phyloP scores from a whole-genome alignment of 768 basidiomycete species.

The Rubroboletus satanas region DNA sequence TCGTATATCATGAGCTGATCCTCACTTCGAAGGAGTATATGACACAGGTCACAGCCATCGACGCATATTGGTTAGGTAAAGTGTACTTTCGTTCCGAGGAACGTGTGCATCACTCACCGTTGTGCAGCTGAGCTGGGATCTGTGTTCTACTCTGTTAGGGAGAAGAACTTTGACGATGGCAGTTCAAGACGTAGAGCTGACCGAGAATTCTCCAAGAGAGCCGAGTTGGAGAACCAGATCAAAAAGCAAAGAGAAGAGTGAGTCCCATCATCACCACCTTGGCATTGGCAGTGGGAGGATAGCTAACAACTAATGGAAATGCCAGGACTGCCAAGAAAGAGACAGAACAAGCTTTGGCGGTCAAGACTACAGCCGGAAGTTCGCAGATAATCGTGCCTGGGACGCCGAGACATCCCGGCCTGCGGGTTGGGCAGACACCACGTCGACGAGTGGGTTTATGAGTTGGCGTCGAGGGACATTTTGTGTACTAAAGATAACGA shows the following conservation, averaged over 20 bases:
- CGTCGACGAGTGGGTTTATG: constrained; percentile 67
- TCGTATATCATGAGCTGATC: constrained; percentile 95
- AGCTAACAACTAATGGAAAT: constrained; percentile 1
- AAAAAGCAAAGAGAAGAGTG: constrained; percentile 74
- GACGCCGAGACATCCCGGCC: constrained; percentile 69
- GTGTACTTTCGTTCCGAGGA: neutral
- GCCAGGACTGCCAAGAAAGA: constrained; percentile 59
- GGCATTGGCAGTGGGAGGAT: neutral
- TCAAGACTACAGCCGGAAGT: constrained; percentile 50
- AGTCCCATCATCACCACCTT: constrained; percentile 8
- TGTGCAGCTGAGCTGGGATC: constrained; percentile 83
- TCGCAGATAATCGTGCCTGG: constrained; percentile 75
- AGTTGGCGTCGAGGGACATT: constrained; percentile 2
- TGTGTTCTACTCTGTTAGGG: constrained; percentile 96
- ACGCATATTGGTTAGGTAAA: constrained; percentile 95
- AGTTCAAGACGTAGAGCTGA: constrained; percentile 75
- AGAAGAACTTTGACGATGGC: constrained; percentile 94
- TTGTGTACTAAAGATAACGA: constrained; percentile 1
- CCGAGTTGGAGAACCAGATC: constrained; percentile 91
- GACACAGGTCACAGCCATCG: constrained; percentile 98
- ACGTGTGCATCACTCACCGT: constrained; percentile 2
- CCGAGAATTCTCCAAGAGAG: constrained; percentile 86
- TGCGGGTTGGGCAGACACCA: constrained; percentile 73
- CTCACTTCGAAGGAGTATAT: constrained; percentile 96
- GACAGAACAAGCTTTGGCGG: constrained; percentile 55